Conservation (phyloP, 257 asterid genomes). For the Solanum sejunctum region DNA sequence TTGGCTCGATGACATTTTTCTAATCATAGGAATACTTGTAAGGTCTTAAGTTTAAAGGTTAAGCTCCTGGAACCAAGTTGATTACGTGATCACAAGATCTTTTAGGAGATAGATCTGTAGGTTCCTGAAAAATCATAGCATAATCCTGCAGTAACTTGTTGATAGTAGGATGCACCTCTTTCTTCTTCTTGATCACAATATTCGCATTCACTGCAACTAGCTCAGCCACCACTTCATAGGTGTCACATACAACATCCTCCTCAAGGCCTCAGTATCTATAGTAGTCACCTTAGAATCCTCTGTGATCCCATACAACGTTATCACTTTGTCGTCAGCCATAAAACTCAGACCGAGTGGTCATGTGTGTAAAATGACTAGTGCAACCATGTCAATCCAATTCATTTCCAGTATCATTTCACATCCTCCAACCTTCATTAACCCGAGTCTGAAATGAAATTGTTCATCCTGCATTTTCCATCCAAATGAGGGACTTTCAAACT, state of each 20-base stretch:
- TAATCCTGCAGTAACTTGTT: accelerated
- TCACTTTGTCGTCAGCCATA: too few relatives aligned
- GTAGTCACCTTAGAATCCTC: background rate
- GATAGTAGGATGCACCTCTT: background rate
- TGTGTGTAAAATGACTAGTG: background rate
- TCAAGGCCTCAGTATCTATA: background rate
- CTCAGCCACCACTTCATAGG: background rate
- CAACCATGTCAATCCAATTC: background rate
- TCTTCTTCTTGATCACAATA: accelerated
- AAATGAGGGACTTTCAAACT: too few relatives aligned
- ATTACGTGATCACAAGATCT: background rate
- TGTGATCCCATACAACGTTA: background rate
- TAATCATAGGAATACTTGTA: background rate
- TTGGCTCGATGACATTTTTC: background rate
- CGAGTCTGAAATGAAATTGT: background rate
- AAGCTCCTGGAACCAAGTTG: background rate
- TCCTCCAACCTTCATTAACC: background rate
- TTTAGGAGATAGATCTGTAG: background rate
- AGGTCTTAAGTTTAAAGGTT: background rate
- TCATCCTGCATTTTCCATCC: background rate
- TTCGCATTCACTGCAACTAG: background rate
- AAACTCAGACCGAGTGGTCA: background rate
- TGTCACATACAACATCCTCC: background rate
- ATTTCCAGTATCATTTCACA: background rate
- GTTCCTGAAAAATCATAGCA: background rate